Evolutionary conservation across 2,329 filamentous ascomycete species (phyloP).

Genomic region (Trichoderma atroviride): DNA sequence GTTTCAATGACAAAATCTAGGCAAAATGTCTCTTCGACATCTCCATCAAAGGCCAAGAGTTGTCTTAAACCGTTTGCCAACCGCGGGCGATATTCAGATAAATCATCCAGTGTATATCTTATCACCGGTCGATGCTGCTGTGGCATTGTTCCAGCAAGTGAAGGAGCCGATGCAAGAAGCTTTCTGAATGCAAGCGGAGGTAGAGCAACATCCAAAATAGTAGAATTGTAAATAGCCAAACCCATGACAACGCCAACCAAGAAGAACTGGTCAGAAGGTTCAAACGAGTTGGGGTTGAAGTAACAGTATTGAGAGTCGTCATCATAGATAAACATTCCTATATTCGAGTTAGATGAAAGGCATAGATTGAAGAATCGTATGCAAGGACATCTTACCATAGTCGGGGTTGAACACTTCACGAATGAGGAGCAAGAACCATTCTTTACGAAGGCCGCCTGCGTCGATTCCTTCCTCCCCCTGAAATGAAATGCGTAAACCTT

Average conservation of each 20-base stretch:
- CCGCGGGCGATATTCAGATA: conserved; percentile 77
- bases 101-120: conserved; percentile 76
- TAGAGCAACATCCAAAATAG: conserved; percentile 84
- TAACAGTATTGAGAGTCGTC: conserved; percentile 90
- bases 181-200: conserved; percentile 91
- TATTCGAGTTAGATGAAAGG: background rate
- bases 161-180: conserved; percentile 75
- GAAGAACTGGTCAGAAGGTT: conserved; percentile 90
- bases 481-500: conserved; percentile 83
- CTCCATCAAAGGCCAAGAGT: conserved; percentile 79
- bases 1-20: conserved; percentile 78
- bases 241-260: conserved; percentile 86
- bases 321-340: conserved; percentile 90
- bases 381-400: conserved; percentile 64
- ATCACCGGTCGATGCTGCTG: conserved; percentile 63
- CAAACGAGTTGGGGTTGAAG: conserved; percentile 88
- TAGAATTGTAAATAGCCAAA: conserved; percentile 92
- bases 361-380: background rate
- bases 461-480: conserved; percentile 88
- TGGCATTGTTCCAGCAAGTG: conserved; percentile 53
- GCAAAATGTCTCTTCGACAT: conserved; percentile 79
- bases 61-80: conserved; percentile 75
- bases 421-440: conserved; percentile 89
- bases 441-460: conserved; percentile 84
- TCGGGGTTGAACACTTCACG: conserved; percentile 89